Evolutionary conservation across 2,329 filamentous ascomycete species (phyloP).

Genomic region (Ophiocordyceps sinensis): DNA sequence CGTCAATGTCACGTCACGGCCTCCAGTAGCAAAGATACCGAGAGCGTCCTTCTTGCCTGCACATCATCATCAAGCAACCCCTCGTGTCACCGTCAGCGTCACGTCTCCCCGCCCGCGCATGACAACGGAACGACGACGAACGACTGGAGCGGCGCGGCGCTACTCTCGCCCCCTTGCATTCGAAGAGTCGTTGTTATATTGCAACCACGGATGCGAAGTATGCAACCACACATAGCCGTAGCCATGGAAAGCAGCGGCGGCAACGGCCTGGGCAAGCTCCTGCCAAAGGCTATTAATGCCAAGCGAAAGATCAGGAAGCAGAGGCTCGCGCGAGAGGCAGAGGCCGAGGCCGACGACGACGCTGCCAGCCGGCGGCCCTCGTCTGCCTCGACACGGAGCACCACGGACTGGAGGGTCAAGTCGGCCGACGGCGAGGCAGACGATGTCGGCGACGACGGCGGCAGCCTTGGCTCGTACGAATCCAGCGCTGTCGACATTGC

Average conservation of each 20-base stretch:
- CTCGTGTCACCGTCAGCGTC: too few species aligned
- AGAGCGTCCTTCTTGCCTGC: too few species aligned
- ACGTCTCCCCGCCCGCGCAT: too few species aligned
- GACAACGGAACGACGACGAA: too few species aligned
- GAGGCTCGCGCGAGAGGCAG: slow-evolving; percentile 17
- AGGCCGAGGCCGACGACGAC: slow-evolving; percentile 12
- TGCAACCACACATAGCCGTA: not conserved
- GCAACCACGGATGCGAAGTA: too few species aligned
- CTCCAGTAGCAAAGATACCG: too few species aligned
- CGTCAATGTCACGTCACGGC: too few species aligned
- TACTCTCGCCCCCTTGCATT: too few species aligned
- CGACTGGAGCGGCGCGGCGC: too few species aligned
- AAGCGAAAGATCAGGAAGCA: slow-evolving; percentile 35
- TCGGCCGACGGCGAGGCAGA: slow-evolving; percentile 9
- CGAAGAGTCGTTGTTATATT: too few species aligned
- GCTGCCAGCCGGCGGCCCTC: slow-evolving; percentile 18
- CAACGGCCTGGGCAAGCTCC: slow-evolving; percentile 32
- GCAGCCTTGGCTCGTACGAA: slow-evolving; percentile 19
- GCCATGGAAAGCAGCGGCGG: slow-evolving; percentile 6
- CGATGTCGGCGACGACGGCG: slow-evolving; percentile 16
- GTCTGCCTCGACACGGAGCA: slow-evolving; percentile 11
- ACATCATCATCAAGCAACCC: too few species aligned
- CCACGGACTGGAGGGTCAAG: slow-evolving; percentile 7
- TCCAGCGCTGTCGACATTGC: slow-evolving; percentile 13
- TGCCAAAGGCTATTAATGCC: slow-evolving; percentile 35